These are phyloP conservation scores for thale cress (Arabidopsis thaliana) DNA, from an alignment of 345 rosid genomes.

Conservation along the genomic window TAIR10.1 NC_003074.8:6922001-6922500, in stretches of 20 bases:
- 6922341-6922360: neutral
- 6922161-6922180: slow-evolving; percentile 30
- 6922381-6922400: neutral
- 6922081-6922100: slow-evolving; percentile 38
- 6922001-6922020: slow-evolving; percentile 37
- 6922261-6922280: slow-evolving; percentile 37
- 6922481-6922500: neutral
- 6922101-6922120: slow-evolving; percentile 35
- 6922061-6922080: slow-evolving; percentile 41
- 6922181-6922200: neutral
- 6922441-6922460: neutral
- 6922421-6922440: neutral
- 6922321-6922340: neutral
- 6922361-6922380: neutral
- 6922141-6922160: slow-evolving; percentile 42
- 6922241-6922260: slow-evolving; percentile 38
- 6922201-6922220: slow-evolving; percentile 32
- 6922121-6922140: slow-evolving; percentile 44
- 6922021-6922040: slow-evolving; percentile 44
- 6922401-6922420: neutral
- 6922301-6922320: slow-evolving; percentile 33
- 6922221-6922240: slow-evolving; percentile 42
- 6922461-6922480: neutral
- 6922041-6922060: slow-evolving; percentile 25
- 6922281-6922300: slow-evolving; percentile 32